Percentiles rank a stretch among this genome's conserved stretches.
These are phyloP conservation scores for Zalerion maritima DNA, from an alignment of 495 filamentous ascomycete genomes.

Conservation along the genomic window DNA sequence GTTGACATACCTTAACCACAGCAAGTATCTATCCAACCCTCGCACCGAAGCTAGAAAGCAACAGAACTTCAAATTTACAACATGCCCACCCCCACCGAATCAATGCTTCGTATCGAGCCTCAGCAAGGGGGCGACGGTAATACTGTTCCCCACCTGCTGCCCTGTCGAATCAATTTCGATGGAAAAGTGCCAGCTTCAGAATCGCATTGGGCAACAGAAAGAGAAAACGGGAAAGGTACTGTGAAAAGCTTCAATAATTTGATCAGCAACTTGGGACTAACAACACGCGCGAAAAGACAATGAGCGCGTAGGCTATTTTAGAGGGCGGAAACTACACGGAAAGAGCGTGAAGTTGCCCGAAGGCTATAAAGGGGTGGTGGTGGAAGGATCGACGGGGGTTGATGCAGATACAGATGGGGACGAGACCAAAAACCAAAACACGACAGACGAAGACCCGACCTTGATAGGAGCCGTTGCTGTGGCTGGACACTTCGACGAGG, in stretches of 20 bases:
- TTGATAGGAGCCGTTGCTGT: constrained; percentile 40
- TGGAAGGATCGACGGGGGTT: constrained; percentile 12
- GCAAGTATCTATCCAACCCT: too few species aligned
- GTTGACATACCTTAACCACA: too few species aligned
- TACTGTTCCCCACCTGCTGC: constrained; percentile 64
- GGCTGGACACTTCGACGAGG: constrained; percentile 58
- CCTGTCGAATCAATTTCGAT: constrained; percentile 69
- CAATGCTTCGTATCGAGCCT: too few species aligned
- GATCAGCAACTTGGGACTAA: not conserved
- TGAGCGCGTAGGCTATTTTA: constrained; percentile 65
- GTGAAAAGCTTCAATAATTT: not conserved
- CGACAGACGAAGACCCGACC: constrained; percentile 29
- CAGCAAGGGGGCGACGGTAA: constrained; percentile 20
- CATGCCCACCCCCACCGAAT: too few species aligned
- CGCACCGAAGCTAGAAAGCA: too few species aligned
- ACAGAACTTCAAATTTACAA: too few species aligned
- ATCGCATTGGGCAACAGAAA: constrained; percentile 56
- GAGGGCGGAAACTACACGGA: constrained; percentile 68
- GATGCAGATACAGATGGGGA: constrained; percentile 13
- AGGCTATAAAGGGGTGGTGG: constrained; percentile 53
- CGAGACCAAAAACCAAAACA: constrained; percentile 9
- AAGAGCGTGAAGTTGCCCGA: constrained; percentile 51
- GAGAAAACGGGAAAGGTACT: constrained; percentile 16
- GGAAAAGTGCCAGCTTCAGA: constrained; percentile 50
- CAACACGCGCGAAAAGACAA: constrained; percentile 29